Base-by-base conservation (phyloP, 2,329 filamentous ascomycete species). In the Dactylellina parvicollis region DNA sequence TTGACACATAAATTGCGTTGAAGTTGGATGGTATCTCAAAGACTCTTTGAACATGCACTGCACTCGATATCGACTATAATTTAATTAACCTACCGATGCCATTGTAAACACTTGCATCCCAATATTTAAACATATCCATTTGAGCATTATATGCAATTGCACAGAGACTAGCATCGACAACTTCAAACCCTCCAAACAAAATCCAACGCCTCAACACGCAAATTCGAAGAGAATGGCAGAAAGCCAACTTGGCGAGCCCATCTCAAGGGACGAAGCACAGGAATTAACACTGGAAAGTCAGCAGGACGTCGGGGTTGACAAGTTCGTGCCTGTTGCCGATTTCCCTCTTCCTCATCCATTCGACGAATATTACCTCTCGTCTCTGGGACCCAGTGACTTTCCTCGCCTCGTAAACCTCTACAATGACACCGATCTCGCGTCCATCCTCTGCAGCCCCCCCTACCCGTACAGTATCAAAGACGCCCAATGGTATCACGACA, bases 401-500 rank as follows among this genome's bases (percentile, higher is more conserved):
- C 54, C 69, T 4, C 60, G 60, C 8, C 60, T 73, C 8, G 40
- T 66, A 14, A 36, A 73, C 0, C 46, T 73, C 28, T 49, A 66
- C 36, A 73, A 59, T 26, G 28, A 73, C 18, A 49, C 54, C 4
- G 69, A 73, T 44, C 60, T 73, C 8, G 34, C 60, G 7, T n/a
- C 9, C 14, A 73, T 73, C 4, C 24, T 66, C 10, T 47, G 47
- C 60, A 56, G 46, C 22, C 60, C 69, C 2, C 69, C 69, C 14
- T 66, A 60, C 22, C 69, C 69, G 3, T 73, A 73, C 24, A 73
- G 60, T 18, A 20, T 60, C 10, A 16, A 61, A 26, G 69, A 73
- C n/a, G 69, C 60, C 22, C 36, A 61, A 20, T 73, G 60, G 69
- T 73, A 66, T 22, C 14, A 66, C 26, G 69, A 73, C 16, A 60